Conservation (phyloP, 306 rosid genomes). For the Vigna angularis region DNA sequence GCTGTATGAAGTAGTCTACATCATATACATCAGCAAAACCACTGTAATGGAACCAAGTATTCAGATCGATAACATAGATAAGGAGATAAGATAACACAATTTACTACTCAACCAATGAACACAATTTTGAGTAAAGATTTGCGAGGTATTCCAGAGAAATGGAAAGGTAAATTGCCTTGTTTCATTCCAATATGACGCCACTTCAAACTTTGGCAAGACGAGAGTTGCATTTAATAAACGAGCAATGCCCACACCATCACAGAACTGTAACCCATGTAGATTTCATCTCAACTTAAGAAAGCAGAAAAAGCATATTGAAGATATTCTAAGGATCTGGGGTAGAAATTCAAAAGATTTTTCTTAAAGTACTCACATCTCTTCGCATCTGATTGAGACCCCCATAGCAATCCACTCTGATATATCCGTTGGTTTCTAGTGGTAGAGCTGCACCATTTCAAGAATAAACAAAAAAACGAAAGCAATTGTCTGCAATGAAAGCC, state of each 20-base stretch:
- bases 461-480: slow-evolving; percentile 55
- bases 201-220: slow-evolving; percentile 92
- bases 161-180: slow-evolving; percentile 63
- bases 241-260: slow-evolving; percentile 95
- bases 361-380: slow-evolving; percentile 78
- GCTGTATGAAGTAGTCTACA: slow-evolving; percentile 80
- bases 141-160: slow-evolving; percentile 1
- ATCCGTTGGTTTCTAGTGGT: slow-evolving; percentile 76
- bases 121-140: background rate
- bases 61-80: slow-evolving; percentile 18
- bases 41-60: slow-evolving; percentile 56
- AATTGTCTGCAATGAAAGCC: slow-evolving; percentile 76
- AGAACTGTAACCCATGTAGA: slow-evolving; percentile 64
- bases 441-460: slow-evolving; percentile 84
- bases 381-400: slow-evolving; percentile 98
- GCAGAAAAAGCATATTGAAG: slow-evolving; percentile 21
- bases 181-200: slow-evolving; percentile 94
- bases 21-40: slow-evolving; percentile 92
- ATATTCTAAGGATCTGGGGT: slow-evolving; percentile 12
- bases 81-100: background rate
- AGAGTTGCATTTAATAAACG: slow-evolving; percentile 84
- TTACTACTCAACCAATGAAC: slow-evolving; percentile 20
- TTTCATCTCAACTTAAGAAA: slow-evolving; percentile 34
- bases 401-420: slow-evolving; percentile 91
- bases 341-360: slow-evolving; percentile 25